These are phyloP conservation scores for Penicillium sp. DNA, from an alignment of 2,329 filamentous ascomycete species.

Conservation along the genomic window DNA sequence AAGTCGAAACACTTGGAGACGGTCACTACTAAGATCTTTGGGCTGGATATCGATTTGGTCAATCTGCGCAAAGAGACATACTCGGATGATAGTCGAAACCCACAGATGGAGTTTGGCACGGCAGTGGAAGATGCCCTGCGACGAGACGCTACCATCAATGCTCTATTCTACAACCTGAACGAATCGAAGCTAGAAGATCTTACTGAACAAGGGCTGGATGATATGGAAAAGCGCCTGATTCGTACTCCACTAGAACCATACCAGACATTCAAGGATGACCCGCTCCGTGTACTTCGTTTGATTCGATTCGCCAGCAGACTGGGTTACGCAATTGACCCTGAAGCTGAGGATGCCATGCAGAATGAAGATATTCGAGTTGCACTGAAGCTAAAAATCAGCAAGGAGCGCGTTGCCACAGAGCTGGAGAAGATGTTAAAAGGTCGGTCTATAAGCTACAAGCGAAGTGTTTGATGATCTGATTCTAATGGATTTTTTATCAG, in stretches of 20 bases:
- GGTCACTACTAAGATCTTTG: constrained; percentile 80
- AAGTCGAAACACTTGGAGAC: constrained; percentile 97
- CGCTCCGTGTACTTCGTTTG: constrained; percentile 79
- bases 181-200: constrained; percentile 80
- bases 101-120: constrained; percentile 90
- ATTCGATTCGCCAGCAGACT: constrained; percentile 89
- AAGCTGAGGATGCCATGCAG: constrained; percentile 72
- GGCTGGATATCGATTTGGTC: constrained; percentile 88
- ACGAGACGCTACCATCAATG: constrained; percentile 91
- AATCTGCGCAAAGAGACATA: constrained; percentile 93
- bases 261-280: constrained; percentile 93
- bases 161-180: constrained; percentile 92
- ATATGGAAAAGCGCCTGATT: constrained; percentile 72
- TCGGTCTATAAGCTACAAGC: constrained; percentile 24
- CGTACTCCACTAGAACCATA: constrained; percentile 83
- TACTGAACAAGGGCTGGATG: constrained; percentile 69
- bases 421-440: constrained; percentile 88
- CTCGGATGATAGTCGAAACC: constrained; percentile 82
- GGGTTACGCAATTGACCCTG: constrained; percentile 72
- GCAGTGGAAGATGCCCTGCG: constrained; percentile 85
- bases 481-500: constrained; percentile 18
- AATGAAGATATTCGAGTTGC: constrained; percentile 75
- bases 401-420: constrained; percentile 84
- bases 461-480: background rate
- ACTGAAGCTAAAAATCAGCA: constrained; percentile 84